Conservation (phyloP, 306 rosid genomes). For the Vigna unguiculata region DNA sequence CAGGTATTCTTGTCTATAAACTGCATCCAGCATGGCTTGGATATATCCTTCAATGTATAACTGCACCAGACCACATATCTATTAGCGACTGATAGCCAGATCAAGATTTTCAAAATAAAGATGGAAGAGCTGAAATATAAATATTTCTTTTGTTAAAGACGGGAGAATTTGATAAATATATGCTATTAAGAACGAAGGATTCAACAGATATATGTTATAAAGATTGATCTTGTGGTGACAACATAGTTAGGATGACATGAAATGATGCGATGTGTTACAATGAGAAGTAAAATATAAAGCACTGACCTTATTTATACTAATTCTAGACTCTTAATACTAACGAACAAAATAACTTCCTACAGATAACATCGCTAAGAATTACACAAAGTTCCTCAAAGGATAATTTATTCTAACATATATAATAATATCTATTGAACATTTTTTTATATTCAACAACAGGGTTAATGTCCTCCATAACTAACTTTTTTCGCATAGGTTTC, state of each 20-base stretch:
- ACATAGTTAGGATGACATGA: too few relatives aligned
- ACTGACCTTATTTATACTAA: neutral
- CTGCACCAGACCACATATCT: constrained; percentile 63
- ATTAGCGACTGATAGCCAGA: constrained; percentile 28
- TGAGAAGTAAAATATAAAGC: neutral
- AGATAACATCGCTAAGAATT: neutral
- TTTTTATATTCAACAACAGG: neutral
- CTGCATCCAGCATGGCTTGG: constrained; percentile 95
- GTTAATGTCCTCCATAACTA: neutral
- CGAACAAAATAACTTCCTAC: neutral
- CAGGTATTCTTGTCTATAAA: constrained; percentile 89
- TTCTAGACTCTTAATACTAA: neutral
- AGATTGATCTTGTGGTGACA: neutral
- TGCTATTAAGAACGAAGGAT: neutral
- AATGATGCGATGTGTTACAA: neutral
- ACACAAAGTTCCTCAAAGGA: neutral
- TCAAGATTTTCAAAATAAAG: constrained; percentile 34
- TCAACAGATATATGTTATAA: neutral
- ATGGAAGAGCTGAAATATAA: constrained; percentile 15
- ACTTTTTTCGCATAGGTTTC: neutral
- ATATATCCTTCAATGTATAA: constrained; percentile 95
- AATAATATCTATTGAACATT: neutral
- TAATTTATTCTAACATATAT: neutral
- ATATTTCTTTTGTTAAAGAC: constrained; percentile 7
- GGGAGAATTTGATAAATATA: constrained; percentile 3